These are phyloP conservation scores for Tribonema minus DNA, from an alignment of 108 stramenopile genomes.

Conservation along the genomic window DNA sequence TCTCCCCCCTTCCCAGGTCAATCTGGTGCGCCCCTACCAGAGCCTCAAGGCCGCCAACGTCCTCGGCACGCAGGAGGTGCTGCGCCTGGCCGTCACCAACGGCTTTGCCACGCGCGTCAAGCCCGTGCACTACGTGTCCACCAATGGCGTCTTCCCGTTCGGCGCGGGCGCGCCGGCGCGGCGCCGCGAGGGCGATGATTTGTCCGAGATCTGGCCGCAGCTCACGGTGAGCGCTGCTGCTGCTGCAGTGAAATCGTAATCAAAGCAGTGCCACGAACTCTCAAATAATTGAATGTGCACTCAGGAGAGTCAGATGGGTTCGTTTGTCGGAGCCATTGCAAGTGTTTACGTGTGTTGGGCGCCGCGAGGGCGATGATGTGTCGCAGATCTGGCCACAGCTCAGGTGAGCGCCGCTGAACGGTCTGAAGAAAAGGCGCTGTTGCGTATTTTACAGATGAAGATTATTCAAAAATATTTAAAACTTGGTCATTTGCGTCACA, in stretches of 20 bases:
- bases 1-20: slow-evolving; percentile 58
- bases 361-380: too few species aligned
- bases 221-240: not conserved
- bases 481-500: too few species aligned
- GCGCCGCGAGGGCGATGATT: not conserved
- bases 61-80: slow-evolving; percentile 64
- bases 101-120: slow-evolving; percentile 60
- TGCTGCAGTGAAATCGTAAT: not conserved
- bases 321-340: too few species aligned
- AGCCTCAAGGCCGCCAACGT: slow-evolving; percentile 68
- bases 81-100: slow-evolving; percentile 65
- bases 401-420: too few species aligned
- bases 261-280: not conserved
- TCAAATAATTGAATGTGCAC: too few species aligned
- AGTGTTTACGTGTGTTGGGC: not conserved
- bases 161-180: not conserved
- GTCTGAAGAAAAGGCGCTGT: too few species aligned
- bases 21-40: slow-evolving; percentile 65
- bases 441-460: too few species aligned
- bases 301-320: too few species aligned
- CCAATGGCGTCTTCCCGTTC: slow-evolving; percentile 70
- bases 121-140: slow-evolving; percentile 62
- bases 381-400: too few species aligned
- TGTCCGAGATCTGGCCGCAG: not conserved
- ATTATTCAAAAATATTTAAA: too few species aligned